Evolutionary conservation across 331 rosid species (phyloP).

Genomic region (Acacia pycnantha): DNA sequence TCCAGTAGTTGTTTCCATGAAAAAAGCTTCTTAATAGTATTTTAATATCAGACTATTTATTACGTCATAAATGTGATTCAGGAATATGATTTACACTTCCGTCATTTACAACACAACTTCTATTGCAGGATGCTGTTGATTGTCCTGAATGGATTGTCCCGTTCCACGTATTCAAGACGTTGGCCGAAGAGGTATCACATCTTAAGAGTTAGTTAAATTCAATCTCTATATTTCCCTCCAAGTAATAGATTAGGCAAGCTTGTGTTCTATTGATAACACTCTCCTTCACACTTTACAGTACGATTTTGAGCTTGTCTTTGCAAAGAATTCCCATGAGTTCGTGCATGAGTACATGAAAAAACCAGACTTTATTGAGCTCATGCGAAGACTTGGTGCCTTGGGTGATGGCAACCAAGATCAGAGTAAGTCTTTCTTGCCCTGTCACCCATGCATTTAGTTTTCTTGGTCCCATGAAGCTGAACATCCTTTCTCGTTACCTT

Average conservation of each 20-base stretch:
- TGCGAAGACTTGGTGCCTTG: conserved; percentile 94
- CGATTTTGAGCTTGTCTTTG: conserved; percentile 84
- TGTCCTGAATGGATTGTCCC: conserved; percentile 99
- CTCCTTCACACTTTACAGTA: conserved; percentile 47
- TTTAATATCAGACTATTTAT: conserved; percentile 19
- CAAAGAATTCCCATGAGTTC: conserved; percentile 82
- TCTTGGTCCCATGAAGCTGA: neutral
- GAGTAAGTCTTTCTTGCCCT: conserved; percentile 36
- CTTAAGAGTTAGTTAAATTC: neutral
- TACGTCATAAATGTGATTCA: neutral
- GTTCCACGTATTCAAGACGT: conserved; percentile 68
- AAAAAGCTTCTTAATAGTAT: neutral
- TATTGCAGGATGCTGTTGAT: conserved; percentile 92
- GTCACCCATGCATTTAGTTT: neutral
- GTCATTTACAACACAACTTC: neutral
- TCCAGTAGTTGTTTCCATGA: conserved; percentile 2
- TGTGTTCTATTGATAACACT: conserved; percentile 10
- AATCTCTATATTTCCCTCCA: neutral
- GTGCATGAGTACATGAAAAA: conserved; percentile 82
- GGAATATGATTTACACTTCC: neutral
- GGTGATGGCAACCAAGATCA: conserved; percentile 95
- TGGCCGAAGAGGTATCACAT: conserved; percentile 84
- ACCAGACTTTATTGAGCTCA: conserved; percentile 79
- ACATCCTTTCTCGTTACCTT: conserved; percentile 6
- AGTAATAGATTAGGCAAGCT: conserved; percentile 7